Conservation (phyloP, 2,329 filamentous ascomycete genomes). For the Chaetomiaceae sp. region DNA sequence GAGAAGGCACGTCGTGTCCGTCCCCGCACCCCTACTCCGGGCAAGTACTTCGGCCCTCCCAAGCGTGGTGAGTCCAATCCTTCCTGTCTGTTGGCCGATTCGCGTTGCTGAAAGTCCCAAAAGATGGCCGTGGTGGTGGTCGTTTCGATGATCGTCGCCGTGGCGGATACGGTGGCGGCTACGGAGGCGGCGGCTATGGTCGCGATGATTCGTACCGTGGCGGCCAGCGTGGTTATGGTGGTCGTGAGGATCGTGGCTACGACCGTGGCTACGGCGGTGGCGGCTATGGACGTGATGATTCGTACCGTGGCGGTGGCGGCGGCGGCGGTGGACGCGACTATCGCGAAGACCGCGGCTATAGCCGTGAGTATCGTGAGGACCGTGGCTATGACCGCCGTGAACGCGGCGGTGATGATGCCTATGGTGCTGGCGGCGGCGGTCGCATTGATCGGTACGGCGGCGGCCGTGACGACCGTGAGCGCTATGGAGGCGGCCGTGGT, state of each 20-base stretch:
- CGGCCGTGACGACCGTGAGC: constrained; percentile 39
- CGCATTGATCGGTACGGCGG: too few species aligned
- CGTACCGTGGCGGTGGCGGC: constrained; percentile 40
- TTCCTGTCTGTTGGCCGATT: constrained; percentile 22
- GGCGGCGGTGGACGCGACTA: constrained; percentile 28
- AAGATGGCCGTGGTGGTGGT: constrained; percentile 48
- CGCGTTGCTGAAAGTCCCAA: constrained; percentile 39
- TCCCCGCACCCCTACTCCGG: constrained; percentile 91
- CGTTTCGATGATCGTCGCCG: constrained; percentile 64
- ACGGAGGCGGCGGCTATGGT: constrained; percentile 38
- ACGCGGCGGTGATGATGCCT: constrained; percentile 47
- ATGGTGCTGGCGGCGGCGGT: constrained; percentile 13
- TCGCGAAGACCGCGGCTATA: constrained; percentile 45
- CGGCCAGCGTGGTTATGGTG: constrained; percentile 29
- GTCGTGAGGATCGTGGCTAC: constrained; percentile 43
- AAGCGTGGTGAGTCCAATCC: constrained; percentile 76
- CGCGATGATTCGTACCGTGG: constrained; percentile 56
- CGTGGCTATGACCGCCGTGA: constrained; percentile 31
- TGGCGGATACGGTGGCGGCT: constrained; percentile 49
- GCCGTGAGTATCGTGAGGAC: constrained; percentile 37
- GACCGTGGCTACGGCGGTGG: constrained; percentile 48
- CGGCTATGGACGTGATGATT: constrained; percentile 46
- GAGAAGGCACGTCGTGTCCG: constrained; percentile 96
- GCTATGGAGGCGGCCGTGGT: constrained; percentile 48
- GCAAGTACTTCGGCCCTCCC: constrained; percentile 98